Base-by-base conservation (phyloP, 306 rosid genomes). In the Quercus ilex region DNA sequence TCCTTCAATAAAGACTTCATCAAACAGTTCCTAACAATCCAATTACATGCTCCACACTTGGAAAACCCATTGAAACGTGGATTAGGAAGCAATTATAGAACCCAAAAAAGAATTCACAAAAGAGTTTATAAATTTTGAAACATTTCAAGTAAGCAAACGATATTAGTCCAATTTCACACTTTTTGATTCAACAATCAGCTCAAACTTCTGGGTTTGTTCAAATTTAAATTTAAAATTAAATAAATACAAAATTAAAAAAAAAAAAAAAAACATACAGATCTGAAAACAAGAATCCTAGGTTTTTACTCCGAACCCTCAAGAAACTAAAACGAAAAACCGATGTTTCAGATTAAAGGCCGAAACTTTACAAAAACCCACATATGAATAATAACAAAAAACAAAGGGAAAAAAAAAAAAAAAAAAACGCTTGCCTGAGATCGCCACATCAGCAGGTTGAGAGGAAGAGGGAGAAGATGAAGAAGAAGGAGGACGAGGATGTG, bases 341-440 rank as follows among this genome's bases (percentile, higher is more conserved):
- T 52, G 73, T 12, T 55, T 31, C 25, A 31, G 26, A 19, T 69
- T 63, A 51, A 41, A 67, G 30, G 21, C 52, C 41, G 23, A 25
- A 31, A 75, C 23, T 56, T 85, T 21, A 3, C 41, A n/a, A 26
- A 81, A 17, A 6, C 38, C 21, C 15, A 58, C 33, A 30, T 43
- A 55, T 11, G 1, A 14, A 73, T n/a, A 15, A 81, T 18, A 6
- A 60, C 1, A 52, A 38, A 5, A 6, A 20, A 19, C 33, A 75
- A 53, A 3, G 14, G 41, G 12, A 17, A n/a, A n/a, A n/a, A n/a
- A n/a, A 20, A 63, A 63, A 28, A 81, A 26, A 19, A 15, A 5
- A 38, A 73, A 82, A 14, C 13, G 60, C 86, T 79, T 80, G 70
- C 92, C 89, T 51, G 89, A 78, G 67, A 83, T 70, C 23, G 85